phyloP scores from a whole-genome alignment of 176 grass and related monocot species.

The Ampelocalamus luodianensis region DNA sequence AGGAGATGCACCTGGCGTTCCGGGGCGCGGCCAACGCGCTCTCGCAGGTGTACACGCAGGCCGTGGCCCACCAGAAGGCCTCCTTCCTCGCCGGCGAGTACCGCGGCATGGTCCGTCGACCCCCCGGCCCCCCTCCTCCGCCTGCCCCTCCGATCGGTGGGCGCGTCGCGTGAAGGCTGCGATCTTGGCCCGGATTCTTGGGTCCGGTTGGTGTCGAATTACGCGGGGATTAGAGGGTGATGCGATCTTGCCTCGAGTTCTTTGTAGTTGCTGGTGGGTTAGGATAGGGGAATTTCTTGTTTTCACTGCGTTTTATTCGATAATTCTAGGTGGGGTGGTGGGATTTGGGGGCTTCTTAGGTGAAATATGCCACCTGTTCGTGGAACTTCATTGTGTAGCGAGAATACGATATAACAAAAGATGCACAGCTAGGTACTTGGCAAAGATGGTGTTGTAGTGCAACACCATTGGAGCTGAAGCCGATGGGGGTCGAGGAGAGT shows the following conservation, averaged over 20 bases:
- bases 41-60: constrained; percentile 65
- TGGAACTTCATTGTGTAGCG: constrained; percentile 2
- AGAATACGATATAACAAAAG: neutral
- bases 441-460: neutral
- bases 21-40: constrained; percentile 67
- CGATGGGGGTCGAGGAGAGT: neutral
- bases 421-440: neutral
- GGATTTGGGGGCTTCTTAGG: constrained; percentile 27
- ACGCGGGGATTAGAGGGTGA: neutral
- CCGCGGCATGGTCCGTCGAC: constrained; percentile 42
- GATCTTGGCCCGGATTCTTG: constrained; percentile 25
- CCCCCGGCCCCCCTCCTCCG: neutral
- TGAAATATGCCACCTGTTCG: constrained; percentile 27
- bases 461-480: constrained; percentile 7
- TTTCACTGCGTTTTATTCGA: constrained; percentile 10
- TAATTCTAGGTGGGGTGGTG: constrained; percentile 11
- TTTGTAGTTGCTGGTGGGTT: neutral
- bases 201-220: constrained; percentile 20
- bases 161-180: neutral
- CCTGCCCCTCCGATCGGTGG: neutral
- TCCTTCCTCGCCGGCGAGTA: constrained; percentile 56
- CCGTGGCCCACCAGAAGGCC: constrained; percentile 53
- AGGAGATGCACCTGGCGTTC: constrained; percentile 61
- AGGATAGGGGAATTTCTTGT: neutral
- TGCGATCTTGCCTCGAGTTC: neutral